These are phyloP conservation scores for Rhodotorula babjevae DNA, from an alignment of 768 basidiomycete species.

Conservation along the genomic window DNA sequence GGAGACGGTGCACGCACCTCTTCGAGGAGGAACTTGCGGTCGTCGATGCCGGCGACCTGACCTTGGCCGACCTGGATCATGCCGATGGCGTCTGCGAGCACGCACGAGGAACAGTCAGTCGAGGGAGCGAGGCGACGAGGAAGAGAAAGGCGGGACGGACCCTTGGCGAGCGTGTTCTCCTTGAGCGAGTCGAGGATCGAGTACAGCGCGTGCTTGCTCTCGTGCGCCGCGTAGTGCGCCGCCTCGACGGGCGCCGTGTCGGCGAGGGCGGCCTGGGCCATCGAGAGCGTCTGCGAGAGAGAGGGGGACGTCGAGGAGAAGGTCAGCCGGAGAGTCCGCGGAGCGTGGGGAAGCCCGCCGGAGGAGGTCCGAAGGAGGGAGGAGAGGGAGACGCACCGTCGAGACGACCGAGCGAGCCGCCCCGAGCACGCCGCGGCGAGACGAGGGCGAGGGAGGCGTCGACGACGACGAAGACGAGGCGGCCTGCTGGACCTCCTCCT, in stretches of 20 bases:
- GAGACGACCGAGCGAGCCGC: conserved; percentile 3
- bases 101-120: too few relatives aligned
- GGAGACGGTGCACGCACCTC: neutral
- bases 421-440: neutral
- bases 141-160: too few relatives aligned
- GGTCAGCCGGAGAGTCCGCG: neutral
- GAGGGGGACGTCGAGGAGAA: neutral
- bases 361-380: neutral
- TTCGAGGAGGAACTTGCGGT: conserved; percentile 35
- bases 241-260: neutral
- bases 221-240: neutral
- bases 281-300: too few relatives aligned
- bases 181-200: conserved; percentile 13
- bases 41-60: conserved; percentile 14
- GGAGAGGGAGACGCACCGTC: conserved; percentile 1
- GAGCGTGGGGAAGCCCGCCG: too few relatives aligned
- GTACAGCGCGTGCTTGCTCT: neutral
- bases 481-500: neutral
- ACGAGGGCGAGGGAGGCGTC: neutral
- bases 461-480: neutral
- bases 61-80: neutral
- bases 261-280: conserved; percentile 13
- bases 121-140: too few relatives aligned
- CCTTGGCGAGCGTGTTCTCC: too few relatives aligned
- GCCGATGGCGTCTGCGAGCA: neutral